Conservation (phyloP, 345 rosid genomes). For the Gossypium anomalum region DNA sequence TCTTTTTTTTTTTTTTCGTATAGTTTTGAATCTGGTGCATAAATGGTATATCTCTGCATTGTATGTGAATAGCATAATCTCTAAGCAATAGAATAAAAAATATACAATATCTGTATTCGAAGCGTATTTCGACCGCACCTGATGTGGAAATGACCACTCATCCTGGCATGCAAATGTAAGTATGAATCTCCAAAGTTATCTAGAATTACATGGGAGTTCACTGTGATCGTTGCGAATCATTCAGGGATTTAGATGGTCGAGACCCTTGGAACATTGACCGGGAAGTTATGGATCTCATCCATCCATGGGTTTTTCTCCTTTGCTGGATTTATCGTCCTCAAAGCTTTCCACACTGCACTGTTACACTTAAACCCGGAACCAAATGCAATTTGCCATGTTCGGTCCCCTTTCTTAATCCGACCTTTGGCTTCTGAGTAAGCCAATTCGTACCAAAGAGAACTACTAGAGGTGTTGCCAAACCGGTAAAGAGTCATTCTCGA, state of each 20-base stretch:
- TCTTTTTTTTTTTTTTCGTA: too few species aligned
- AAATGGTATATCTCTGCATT: not conserved
- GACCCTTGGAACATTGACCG: constrained; percentile 33
- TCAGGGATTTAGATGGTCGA: constrained; percentile 21
- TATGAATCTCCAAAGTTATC: too few species aligned
- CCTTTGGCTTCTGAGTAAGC: constrained; percentile 54
- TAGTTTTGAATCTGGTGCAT: not conserved
- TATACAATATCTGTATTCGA: too few species aligned
- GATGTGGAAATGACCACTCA: too few species aligned
- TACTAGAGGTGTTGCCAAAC: constrained; percentile 56
- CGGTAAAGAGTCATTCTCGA: constrained; percentile 51
- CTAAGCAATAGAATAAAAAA: not conserved
- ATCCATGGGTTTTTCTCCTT: constrained; percentile 49
- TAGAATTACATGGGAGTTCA: too few species aligned
- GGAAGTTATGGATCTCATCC: constrained; percentile 43
- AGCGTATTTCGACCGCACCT: too few species aligned
- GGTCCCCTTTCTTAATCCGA: constrained; percentile 40
- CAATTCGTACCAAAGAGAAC: constrained; percentile 56
- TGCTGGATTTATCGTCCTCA: constrained; percentile 33
- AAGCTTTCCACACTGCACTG: constrained; percentile 58
- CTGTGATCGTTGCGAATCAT: too few species aligned
- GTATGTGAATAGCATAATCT: not conserved
- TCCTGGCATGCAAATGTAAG: too few species aligned
- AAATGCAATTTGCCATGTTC: constrained; percentile 65
- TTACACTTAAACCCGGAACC: constrained; percentile 63